Evolutionary conservation across 1,284 basidiomycete species (phyloP), one percentile per base, ranked within the genome.

Genomic region (Sanghuangporus sanghuang): DNA sequence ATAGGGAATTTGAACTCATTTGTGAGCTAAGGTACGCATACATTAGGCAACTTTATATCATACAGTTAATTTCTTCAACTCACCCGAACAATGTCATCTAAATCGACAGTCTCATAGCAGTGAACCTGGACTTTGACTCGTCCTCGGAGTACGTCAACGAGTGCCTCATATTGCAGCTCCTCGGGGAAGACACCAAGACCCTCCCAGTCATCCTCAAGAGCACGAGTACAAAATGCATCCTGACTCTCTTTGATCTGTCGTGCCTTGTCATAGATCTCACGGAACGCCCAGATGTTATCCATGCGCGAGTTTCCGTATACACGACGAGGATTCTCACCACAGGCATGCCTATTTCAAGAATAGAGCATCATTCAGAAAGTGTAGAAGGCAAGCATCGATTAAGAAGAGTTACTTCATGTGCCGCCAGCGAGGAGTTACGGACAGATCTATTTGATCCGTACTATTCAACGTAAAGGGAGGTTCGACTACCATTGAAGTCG

Each of bases 91-190:
- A 91, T 79, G n/a, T 81, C 83, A 69, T 93, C 90, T 36, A 95
- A 78, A 70, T 95, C 93, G 60, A 86, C 86, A 9, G 89, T 81
- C 74, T 91, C 87, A 66, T 92, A 92, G 68, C 90, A 93, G 69
- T 94, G 90, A 49, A 84, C 85, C 68, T 93, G 88, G 64, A 95
- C 81, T 79, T 90, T 91, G 66, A 92, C 90, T 23, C 81, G 79
- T 8, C 87, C 92, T 54, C 95, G 80, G 27, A 97, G 79, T 6
- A 95, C 91, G 68, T 96, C 95, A 5, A 95, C 90, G 8, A 96
- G 78, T 11, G 87, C 87, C 71, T 96, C 95, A 84, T 89, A 92
- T 71, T 93, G 82, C 50, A 95, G 77, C 48, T 86, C 84, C 58
- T 93, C 86, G 0, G 95, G 94, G 74, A 92, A 94, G 21, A 81